These are phyloP conservation scores for Flammula alnicola DNA, from an alignment of 1,284 basidiomycete species.

Conservation along the genomic window DNA sequence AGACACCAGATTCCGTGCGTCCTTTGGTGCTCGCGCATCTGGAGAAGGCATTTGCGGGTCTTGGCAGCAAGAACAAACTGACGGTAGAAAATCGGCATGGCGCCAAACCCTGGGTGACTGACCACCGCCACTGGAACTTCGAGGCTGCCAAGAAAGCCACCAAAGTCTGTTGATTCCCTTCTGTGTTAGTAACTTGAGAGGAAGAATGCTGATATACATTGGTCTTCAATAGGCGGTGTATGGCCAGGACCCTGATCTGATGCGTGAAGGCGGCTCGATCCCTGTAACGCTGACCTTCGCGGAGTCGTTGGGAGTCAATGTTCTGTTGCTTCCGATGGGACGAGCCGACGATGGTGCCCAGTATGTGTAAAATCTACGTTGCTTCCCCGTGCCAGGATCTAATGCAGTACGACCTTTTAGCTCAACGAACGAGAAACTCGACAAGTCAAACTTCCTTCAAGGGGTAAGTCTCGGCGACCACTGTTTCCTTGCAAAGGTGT, in stretches of 20 bases:
- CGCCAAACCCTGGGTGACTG: conserved; percentile 90
- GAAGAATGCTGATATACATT: conserved; percentile 13
- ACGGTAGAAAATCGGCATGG: conserved; percentile 72
- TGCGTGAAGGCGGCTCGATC: conserved; percentile 95
- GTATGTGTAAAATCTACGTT: too few species aligned
- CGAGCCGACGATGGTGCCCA: conserved; percentile 94
- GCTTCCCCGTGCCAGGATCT: too few species aligned
- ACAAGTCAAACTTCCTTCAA: conserved; percentile 91
- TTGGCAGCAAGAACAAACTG: conserved; percentile 78
- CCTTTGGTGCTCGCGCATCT: conserved; percentile 78
- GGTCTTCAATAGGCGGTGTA: conserved; percentile 65
- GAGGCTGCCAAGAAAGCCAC: conserved; percentile 89
- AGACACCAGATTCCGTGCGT: conserved; percentile 79
- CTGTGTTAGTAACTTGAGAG: background rate
- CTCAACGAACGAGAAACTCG: conserved; percentile 96
- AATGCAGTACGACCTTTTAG: conserved; percentile 48
- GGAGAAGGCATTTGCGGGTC: conserved; percentile 80
- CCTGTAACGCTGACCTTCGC: conserved; percentile 97
- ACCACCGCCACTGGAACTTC: conserved; percentile 93
- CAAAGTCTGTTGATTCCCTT: conserved; percentile 48
- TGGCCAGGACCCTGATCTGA: conserved; percentile 84
- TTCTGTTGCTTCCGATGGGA: conserved; percentile 91
- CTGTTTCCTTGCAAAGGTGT: background rate
- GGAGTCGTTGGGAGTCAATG: conserved; percentile 82
- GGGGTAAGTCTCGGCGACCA: conserved; percentile 61